phyloP scores from a whole-genome alignment of 148 eudicot genomes.

The Spergularia bocconei region DNA sequence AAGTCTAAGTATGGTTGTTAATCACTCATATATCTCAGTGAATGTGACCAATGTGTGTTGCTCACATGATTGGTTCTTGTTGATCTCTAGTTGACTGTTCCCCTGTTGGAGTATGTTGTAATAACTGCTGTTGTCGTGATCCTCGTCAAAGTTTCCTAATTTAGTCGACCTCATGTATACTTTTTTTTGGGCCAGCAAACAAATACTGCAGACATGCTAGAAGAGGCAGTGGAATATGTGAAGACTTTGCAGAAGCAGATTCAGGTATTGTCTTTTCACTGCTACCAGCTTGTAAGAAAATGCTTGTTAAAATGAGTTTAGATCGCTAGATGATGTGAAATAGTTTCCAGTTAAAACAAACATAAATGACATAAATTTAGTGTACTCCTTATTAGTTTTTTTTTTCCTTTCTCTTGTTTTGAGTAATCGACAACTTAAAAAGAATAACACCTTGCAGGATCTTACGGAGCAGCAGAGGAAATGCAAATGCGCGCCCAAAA shows the following conservation, averaged over 20 bases:
- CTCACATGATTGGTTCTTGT: background rate
- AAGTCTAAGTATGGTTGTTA: background rate
- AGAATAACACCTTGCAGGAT: conserved; percentile 45
- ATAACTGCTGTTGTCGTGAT: background rate
- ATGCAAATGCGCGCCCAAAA: conserved; percentile 56
- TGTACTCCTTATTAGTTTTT: no score
- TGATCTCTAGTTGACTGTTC: background rate
- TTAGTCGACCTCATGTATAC: background rate
- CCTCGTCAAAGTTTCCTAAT: background rate
- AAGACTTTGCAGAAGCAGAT: conserved; percentile 79
- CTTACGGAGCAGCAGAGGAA: conserved; percentile 81
- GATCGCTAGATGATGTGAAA: no score
- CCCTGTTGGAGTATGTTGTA: background rate
- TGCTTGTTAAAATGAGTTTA: background rate
- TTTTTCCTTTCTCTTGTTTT: background rate
- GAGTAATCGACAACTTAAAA: background rate
- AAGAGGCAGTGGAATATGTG: conserved; percentile 96
- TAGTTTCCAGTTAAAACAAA: no score
- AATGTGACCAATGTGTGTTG: background rate
- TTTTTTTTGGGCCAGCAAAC: conserved; percentile 69
- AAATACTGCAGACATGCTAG: conserved; percentile 95
- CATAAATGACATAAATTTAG: background rate
- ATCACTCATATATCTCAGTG: background rate
- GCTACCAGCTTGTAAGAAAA: background rate
- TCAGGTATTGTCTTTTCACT: conserved; percentile 40